A percentile compares a stretch with the other conserved stretches of the same genome.
Evolutionary conservation across 176 grass and related monocot genomes (phyloP).

Genomic region (Saccharum officinarum): DNA sequence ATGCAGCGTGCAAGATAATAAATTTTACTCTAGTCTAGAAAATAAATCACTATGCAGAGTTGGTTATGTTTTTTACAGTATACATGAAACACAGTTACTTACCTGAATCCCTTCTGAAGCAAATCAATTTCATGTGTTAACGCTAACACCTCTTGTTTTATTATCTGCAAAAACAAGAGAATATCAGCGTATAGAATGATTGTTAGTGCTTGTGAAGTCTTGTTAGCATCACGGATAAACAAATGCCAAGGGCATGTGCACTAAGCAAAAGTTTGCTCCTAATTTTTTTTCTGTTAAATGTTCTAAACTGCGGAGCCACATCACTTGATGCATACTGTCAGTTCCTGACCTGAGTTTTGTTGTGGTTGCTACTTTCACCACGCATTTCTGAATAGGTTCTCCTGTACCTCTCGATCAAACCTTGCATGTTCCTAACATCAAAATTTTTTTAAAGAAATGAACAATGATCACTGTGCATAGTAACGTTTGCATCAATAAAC

Average conservation of each 20-base stretch:
- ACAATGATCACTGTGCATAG: not conserved
- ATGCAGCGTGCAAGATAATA: not conserved
- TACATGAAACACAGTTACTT: conserved; percentile 8
- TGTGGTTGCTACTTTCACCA: conserved; percentile 37
- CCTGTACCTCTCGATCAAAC: conserved; percentile 74
- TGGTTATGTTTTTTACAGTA: not conserved
- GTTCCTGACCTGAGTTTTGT: conserved; percentile 46
- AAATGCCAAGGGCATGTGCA: not conserved
- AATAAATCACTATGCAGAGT: not conserved
- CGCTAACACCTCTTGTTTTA: conserved; percentile 53
- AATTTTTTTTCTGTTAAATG: not conserved
- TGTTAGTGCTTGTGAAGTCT: not conserved
- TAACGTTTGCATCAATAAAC: not conserved
- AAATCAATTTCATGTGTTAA: conserved; percentile 66
- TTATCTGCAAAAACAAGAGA: conserved; percentile 43
- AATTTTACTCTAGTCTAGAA: not conserved
- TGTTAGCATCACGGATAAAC: not conserved
- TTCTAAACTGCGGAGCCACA: not conserved
- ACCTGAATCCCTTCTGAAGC: conserved; percentile 85
- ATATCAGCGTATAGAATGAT: not conserved
- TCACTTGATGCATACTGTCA: conserved; percentile 8
- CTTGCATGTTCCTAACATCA: conserved; percentile 63
- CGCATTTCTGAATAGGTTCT: conserved; percentile 33
- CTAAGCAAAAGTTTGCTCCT: conserved; percentile 7
- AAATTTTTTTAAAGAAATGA: not conserved